These are phyloP conservation scores for Sisymbrium irio DNA, from an alignment of 345 rosid species.

Conservation along the genomic window DNA sequence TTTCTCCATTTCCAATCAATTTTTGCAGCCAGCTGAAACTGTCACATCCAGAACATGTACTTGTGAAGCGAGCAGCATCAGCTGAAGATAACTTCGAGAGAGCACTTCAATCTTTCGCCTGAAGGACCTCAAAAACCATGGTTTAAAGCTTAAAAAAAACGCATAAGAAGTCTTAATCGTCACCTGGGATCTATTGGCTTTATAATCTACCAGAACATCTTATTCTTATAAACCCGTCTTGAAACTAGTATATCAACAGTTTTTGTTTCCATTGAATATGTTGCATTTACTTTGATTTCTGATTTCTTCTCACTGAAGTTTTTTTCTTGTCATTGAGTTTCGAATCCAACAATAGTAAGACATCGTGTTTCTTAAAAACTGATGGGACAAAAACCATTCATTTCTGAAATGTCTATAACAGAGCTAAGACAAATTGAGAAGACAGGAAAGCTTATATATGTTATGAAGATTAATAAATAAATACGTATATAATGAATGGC, in stretches of 20 bases:
- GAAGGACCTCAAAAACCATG: slow-evolving; percentile 28
- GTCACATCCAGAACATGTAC: slow-evolving; percentile 67
- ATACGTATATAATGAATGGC: slow-evolving; percentile 16
- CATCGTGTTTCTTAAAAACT: background rate
- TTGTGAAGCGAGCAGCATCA: slow-evolving; percentile 58
- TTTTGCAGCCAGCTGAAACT: slow-evolving; percentile 85
- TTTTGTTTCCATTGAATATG: slow-evolving; percentile 10
- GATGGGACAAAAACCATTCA: no score
- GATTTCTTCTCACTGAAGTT: slow-evolving; percentile 11
- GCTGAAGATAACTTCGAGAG: slow-evolving; percentile 86
- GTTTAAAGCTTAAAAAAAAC: background rate
- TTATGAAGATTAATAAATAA: slow-evolving; percentile 8
- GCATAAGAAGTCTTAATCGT: background rate
- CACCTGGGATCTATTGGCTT: background rate
- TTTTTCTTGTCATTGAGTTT: slow-evolving; percentile 6
- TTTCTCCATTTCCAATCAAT: background rate
- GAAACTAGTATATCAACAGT: slow-evolving; percentile 15
- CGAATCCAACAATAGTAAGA: background rate
- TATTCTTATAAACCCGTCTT: background rate
- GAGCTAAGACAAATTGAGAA: no score
- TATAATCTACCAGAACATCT: slow-evolving; percentile 14
- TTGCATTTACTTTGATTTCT: slow-evolving; percentile 13
- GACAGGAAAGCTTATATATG: no score
- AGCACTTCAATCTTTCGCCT: slow-evolving; percentile 74
- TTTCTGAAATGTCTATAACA: no score